Evolutionary conservation across 73 alveolate genomes (phyloP), one percentile per base, ranked within the genome.

Genomic region (Diophrys appendiculata): DNA sequence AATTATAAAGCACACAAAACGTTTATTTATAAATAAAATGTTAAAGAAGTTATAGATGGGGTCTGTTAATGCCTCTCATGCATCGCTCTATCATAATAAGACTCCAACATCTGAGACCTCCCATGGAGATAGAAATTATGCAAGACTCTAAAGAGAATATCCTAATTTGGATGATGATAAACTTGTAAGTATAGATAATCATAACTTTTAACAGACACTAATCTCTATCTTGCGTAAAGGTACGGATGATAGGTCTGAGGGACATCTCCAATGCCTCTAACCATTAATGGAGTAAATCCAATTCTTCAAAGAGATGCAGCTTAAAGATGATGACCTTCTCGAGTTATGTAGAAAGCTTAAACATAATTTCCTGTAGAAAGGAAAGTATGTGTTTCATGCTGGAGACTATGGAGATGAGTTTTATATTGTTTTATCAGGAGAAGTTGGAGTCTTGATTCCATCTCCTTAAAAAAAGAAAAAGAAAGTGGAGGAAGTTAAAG

Each of bases 341-440:
- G 82, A 70, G 31, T 54, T 81, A 25, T 71, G 83, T 31, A 52
- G 55, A 33, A 43, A 43, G 18, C 71, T 72, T 18, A 34, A 52
- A 26, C 53, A 52, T 26, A 22, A 43, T 5, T 18, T 43, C 0
- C 28, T 72, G 11, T 43, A 33, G 29, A 72, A 22, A 26, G 71
- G 53, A 5, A 18, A 29, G 26, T 76, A 69, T 76, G 80, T 82
- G 29, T 73, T 82, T 67, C 27, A 52, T 22, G 56, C 53, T 18
- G 90, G 90, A 33, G 82, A 73, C 68, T 23, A 76, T 32, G 90
- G 90, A 56, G 78, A 75, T 53, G 76, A 79, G 8, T 82, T 73
- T 67, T 82, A 82, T 64, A 76, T 82, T 28, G 52, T 82, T 29
- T 52, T 82, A 2, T 27, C 32, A 28, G 90, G 90, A 26, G 74